These are phyloP conservation scores for Harrya chromipes DNA, from an alignment of 768 basidiomycete genomes.

Conservation along the genomic window DNA sequence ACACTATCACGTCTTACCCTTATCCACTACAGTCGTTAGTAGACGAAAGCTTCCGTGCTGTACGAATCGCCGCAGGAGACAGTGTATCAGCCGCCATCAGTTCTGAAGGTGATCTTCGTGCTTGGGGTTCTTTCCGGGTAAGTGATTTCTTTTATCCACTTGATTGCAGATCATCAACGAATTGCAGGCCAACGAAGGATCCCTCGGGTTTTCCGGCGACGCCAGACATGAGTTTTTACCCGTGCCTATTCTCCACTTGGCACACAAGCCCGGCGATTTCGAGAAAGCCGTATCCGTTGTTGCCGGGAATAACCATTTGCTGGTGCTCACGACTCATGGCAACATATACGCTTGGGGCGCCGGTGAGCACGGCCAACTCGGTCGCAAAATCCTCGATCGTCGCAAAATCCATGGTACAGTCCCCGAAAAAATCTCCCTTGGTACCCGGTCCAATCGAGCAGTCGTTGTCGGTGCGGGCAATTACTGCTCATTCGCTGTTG, in stretches of 20 bases:
- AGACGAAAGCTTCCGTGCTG: conserved; percentile 81
- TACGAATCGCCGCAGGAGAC: conserved; percentile 81
- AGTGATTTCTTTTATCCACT: conserved; percentile 22
- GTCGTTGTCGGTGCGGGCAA: conserved; percentile 76
- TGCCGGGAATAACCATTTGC: conserved; percentile 84
- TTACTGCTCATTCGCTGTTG: conserved; percentile 89
- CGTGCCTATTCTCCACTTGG: conserved; percentile 53
- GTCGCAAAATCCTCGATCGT: conserved; percentile 84
- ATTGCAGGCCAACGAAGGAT: conserved; percentile 67
- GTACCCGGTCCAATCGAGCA: conserved; percentile 58
- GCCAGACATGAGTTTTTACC: conserved; percentile 67
- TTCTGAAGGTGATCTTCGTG: conserved; percentile 73
- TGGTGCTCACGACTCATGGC: conserved; percentile 86
- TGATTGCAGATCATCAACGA: conserved; percentile 1
- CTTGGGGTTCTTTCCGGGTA: conserved; percentile 91
- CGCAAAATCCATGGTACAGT: conserved; percentile 86
- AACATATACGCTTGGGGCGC: conserved; percentile 88
- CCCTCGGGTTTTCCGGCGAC: conserved; percentile 77
- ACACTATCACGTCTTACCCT: conserved; percentile 51
- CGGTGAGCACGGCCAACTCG: conserved; percentile 88
- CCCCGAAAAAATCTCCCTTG: conserved; percentile 83
- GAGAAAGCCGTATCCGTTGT: conserved; percentile 76
- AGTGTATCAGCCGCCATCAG: conserved; percentile 85
- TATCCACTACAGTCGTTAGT: conserved; percentile 66
- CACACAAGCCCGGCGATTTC: conserved; percentile 57